Evolutionary conservation across 1,284 basidiomycete species (phyloP).

Genomic region (Tilletia caries): DNA sequence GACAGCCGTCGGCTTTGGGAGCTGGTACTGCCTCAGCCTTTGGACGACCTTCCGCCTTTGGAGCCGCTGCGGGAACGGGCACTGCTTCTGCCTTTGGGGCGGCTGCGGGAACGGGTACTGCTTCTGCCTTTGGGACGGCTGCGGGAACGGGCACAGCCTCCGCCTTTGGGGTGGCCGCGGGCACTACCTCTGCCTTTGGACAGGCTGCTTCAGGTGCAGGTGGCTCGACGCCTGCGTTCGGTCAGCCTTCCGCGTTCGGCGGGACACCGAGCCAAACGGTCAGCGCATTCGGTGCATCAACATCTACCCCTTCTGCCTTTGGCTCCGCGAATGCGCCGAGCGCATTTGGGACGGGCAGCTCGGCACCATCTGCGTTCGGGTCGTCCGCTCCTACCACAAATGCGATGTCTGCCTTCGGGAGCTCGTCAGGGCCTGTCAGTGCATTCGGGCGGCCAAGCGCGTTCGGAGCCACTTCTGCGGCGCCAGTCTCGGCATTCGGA

Average conservation of each 20-base stretch:
- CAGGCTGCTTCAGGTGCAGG: too few relatives aligned
- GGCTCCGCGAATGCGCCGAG: neutral
- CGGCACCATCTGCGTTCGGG: neutral
- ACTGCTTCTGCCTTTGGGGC: neutral
- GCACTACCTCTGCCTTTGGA: neutral
- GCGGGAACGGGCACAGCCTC: neutral
- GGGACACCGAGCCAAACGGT: neutral
- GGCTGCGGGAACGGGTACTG: neutral
- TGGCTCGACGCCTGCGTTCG: neutral
- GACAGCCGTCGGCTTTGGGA: neutral
- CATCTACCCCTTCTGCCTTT: neutral
- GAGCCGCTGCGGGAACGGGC: neutral
- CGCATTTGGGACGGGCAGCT: neutral
- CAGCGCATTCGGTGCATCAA: neutral
- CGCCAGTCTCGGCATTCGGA: constrained; percentile 10
- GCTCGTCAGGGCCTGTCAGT: neutral
- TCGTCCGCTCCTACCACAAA: neutral
- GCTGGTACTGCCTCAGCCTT: neutral
- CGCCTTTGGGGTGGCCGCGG: neutral
- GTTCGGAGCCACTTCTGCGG: neutral
- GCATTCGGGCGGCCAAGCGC: constrained; percentile 1
- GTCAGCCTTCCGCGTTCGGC: neutral
- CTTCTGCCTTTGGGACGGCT: neutral
- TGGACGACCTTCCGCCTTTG: neutral
- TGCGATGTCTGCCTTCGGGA: neutral